Evolutionary conservation across 1,139 yeast genomes (phyloP), one percentile per base, ranked within the genome.

Genomic region (Kodamaea ohmeri): DNA sequence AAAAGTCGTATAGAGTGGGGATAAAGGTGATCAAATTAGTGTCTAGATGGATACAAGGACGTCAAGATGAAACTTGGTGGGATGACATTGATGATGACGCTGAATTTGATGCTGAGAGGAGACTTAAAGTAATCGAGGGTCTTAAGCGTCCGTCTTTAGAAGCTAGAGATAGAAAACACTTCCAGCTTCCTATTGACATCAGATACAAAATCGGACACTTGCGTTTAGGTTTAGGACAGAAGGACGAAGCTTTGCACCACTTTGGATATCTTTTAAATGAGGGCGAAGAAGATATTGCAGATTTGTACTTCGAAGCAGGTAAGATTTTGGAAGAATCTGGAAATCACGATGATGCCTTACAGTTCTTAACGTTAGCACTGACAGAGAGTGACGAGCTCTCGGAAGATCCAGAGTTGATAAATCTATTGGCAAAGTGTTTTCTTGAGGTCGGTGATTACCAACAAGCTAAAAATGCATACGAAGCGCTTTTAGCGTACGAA

Each of bases 61-160:
- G 98, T 48, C 76, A 67, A 22, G 66, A 65, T 17, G 96, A 92
- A 58, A 66, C 69, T 0, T 88, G 83, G 71, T 92, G 98, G 98
- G 88, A 86, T 48, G 89, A 83, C 22, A 61, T 64, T 9, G 67
- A 68, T 9, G 82, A 80, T 45, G 98, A 92, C 58, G 66, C 86
- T 0, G 98, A 92, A 58, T 92, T 83, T 59, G 94, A 84, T 55
- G 76, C 73, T 9, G 45, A 48, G 32, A 71, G 90, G 52, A 66
- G 95, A 44, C 64, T 76, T 22, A 70, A 67, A 18, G 46, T 55
- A 3, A 36, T 65, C 3, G 34, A 20, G 6, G 34, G 24, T 6
- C 17, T 25, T 14, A 39, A 44, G 13, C 20, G 32, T 3, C 42
- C 40, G 4, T 33, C 44, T 26, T 42, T 43, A 4, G 50, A 68